phyloP scores from a whole-genome alignment of 306 rosid genomes.

The Clitoria ternatea region DNA sequence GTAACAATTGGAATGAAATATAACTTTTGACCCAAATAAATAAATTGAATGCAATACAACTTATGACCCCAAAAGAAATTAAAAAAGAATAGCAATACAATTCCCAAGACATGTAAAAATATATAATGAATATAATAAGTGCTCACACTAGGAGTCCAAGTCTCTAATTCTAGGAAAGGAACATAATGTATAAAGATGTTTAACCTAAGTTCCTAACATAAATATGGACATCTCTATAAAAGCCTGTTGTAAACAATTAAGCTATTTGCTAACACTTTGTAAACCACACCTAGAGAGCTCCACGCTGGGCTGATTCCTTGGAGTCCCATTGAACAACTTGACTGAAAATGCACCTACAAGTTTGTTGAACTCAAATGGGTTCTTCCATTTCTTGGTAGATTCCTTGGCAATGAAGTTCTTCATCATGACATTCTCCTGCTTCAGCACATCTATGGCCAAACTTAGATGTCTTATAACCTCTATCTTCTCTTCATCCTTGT shows the following conservation, averaged over 20 bases:
- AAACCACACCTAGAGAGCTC: conserved; percentile 45
- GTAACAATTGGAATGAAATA: too few species aligned
- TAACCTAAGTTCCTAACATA: neutral
- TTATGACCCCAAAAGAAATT: too few species aligned
- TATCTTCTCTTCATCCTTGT: conserved; percentile 73
- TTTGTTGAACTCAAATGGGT: conserved; percentile 54
- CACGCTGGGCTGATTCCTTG: conserved; percentile 30
- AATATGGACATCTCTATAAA: conserved; percentile 29
- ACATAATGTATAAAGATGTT: conserved; percentile 1
- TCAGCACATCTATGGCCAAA: conserved; percentile 60
- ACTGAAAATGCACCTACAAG: conserved; percentile 41
- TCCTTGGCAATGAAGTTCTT: conserved; percentile 43
- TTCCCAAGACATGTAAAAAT: neutral
- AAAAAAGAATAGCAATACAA: neutral
- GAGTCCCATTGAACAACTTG: conserved; percentile 42
- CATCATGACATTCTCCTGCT: conserved; percentile 64
- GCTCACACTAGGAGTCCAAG: neutral
- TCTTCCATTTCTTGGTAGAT: conserved; percentile 36
- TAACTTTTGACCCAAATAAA: too few species aligned
- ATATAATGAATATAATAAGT: conserved; percentile 4
- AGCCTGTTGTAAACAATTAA: conserved; percentile 6
- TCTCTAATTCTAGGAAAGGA: neutral
- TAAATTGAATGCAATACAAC: too few species aligned
- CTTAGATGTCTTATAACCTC: conserved; percentile 78
- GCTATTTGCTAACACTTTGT: conserved; percentile 16